Percentiles rank a stretch among this genome's conserved stretches.
Evolutionary conservation across 225 moss, liverwort and hornwort genomes (phyloP).

Genomic region (Bryum argenteum): DNA sequence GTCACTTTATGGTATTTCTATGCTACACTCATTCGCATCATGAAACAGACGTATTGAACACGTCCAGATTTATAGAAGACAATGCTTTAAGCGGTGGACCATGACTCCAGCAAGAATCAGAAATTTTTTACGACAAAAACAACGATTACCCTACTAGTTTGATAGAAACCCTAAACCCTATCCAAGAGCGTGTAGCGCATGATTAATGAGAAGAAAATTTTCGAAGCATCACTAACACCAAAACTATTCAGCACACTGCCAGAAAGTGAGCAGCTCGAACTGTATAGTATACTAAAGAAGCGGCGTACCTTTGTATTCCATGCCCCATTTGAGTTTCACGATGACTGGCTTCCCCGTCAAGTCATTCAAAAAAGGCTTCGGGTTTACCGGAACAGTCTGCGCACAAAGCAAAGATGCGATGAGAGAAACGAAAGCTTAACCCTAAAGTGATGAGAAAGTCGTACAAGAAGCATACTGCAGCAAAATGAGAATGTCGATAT

Average conservation of each 20-base stretch:
- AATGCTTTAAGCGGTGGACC: too few species aligned
- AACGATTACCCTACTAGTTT: background rate
- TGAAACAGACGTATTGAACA: too few species aligned
- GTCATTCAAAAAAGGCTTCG: slow-evolving; percentile 93
- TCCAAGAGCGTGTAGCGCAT: slow-evolving; percentile 24
- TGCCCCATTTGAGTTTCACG: slow-evolving; percentile 97
- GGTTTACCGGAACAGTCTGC: slow-evolving; percentile 94
- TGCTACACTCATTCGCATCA: too few species aligned
- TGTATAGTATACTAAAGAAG: background rate
- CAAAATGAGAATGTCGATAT: background rate
- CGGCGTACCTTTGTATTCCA: slow-evolving; percentile 92
- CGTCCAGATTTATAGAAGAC: too few species aligned
- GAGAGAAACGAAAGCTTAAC: background rate
- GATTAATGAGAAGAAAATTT: background rate
- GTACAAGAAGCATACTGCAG: background rate
- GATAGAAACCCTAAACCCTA: slow-evolving; percentile 34
- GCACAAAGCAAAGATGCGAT: background rate
- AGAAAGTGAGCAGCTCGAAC: too few species aligned
- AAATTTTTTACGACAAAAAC: too few species aligned
- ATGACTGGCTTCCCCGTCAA: slow-evolving; percentile 97
- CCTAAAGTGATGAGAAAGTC: background rate
- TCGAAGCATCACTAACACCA: background rate
- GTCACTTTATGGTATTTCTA: too few species aligned
- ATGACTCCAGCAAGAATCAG: too few species aligned
- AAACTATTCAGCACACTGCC: background rate